A percentile compares a stretch with the other conserved stretches of the same genome.
These are phyloP conservation scores for Psilocybe cubensis DNA, from an alignment of 768 basidiomycete genomes.

Conservation along the genomic window DNA sequence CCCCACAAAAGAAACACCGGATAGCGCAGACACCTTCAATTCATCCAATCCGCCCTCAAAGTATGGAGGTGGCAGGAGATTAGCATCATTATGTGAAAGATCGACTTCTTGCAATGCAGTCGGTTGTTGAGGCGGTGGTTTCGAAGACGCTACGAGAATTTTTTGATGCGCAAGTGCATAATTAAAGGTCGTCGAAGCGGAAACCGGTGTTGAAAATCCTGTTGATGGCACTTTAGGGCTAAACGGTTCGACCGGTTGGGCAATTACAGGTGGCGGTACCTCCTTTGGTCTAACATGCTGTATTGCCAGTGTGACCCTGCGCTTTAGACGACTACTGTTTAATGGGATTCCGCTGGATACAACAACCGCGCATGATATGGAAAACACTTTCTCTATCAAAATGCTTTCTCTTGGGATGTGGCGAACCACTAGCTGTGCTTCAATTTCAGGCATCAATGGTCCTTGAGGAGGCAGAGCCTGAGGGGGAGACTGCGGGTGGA, in stretches of 20 bases:
- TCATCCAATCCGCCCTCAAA: conserved; percentile 43
- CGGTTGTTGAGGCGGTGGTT: conserved; percentile 23
- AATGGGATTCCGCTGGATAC: conserved; percentile 49
- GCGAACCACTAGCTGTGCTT: conserved; percentile 59
- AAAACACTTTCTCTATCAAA: conserved; percentile 61
- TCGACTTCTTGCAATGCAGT: conserved; percentile 7
- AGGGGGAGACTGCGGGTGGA: conserved; percentile 37
- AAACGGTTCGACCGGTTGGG: conserved; percentile 27
- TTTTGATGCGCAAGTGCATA: conserved; percentile 56
- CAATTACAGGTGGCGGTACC: conserved; percentile 20
- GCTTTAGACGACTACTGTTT: conserved; percentile 31
- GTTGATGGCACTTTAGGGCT: conserved; percentile 46
- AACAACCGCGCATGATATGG: conserved; percentile 54
- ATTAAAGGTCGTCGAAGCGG: conserved; percentile 49
- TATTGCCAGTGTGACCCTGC: conserved; percentile 56
- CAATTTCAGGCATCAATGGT: conserved; percentile 42
- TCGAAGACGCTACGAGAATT: conserved; percentile 43
- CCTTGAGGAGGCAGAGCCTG: conserved; percentile 24
- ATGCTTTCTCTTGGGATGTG: conserved; percentile 49
- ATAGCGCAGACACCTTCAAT: conserved; percentile 28
- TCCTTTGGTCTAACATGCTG: conserved; percentile 64
- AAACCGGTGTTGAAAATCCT: conserved; percentile 58
- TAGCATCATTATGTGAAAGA: conserved; percentile 5
- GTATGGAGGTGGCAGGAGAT: conserved; percentile 47
- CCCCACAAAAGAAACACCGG: conserved; percentile 49